Percentiles rank a stretch among this genome's conserved stretches.
These are phyloP conservation scores for Boletus sp. DNA, from an alignment of 1,284 basidiomycete genomes.

Conservation along the genomic window DNA sequence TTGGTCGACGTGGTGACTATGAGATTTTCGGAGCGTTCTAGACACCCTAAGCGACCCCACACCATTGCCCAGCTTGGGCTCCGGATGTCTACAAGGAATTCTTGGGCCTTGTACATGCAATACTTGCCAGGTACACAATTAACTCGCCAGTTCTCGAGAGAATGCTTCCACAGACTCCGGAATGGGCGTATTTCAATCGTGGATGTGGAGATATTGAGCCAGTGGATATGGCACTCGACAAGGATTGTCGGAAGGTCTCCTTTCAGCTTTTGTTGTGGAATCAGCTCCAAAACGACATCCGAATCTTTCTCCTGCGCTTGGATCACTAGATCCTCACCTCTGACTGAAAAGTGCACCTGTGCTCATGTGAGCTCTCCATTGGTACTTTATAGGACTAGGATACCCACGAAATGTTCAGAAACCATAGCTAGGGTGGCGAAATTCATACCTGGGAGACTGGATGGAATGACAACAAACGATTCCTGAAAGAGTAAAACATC, in stretches of 20 bases:
- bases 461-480: background rate
- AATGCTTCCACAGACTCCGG: background rate
- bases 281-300: background rate
- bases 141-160: background rate
- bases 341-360: slow-evolving; percentile 1
- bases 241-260: background rate
- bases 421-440: background rate
- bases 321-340: background rate
- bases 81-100: background rate
- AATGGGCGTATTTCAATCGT: background rate
- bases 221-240: background rate
- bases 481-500: background rate
- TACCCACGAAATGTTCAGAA: background rate
- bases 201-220: background rate
- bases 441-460: background rate
- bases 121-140: background rate
- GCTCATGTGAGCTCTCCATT: background rate
- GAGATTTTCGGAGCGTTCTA: background rate
- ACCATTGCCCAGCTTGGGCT: background rate
- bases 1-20: background rate
- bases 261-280: background rate
- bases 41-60: background rate
- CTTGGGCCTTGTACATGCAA: background rate
- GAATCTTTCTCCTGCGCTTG: background rate
- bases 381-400: background rate